Evolutionary conservation across 2,329 filamentous ascomycete genomes (phyloP).

Genomic region (Penicillium verrucosum): DNA sequence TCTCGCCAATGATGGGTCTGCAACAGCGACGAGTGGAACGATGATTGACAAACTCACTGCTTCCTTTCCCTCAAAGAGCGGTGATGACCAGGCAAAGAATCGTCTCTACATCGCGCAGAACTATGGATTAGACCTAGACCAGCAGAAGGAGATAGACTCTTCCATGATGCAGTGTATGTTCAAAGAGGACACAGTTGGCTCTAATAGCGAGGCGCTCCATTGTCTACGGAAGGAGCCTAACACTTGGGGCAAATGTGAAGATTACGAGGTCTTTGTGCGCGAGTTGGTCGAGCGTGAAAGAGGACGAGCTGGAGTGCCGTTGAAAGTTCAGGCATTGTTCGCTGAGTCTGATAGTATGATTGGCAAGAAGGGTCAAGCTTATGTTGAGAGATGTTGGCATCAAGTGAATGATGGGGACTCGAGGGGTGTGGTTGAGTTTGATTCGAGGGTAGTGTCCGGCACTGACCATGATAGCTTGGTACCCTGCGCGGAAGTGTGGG

Average conservation of each 20-base stretch:
- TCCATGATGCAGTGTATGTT: conserved; percentile 18
- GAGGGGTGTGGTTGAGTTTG: conserved; percentile 34
- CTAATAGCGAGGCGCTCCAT: conserved; percentile 39
- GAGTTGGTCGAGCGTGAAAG: conserved; percentile 14
- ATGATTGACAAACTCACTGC: not conserved
- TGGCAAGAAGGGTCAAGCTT: conserved; percentile 41
- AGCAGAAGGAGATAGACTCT: conserved; percentile 16
- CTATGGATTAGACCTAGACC: conserved; percentile 18
- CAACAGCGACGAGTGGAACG: conserved; percentile 21
- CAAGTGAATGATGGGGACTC: conserved; percentile 19
- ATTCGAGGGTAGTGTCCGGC: conserved; percentile 25
- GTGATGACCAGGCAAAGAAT: conserved; percentile 11
- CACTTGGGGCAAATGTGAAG: conserved; percentile 35
- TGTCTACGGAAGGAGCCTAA: conserved; percentile 35
- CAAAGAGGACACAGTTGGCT: conserved; percentile 34
- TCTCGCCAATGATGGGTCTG: conserved; percentile 19
- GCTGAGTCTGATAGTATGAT: conserved; percentile 44
- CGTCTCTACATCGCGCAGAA: conserved; percentile 16
- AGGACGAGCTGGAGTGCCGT: not conserved
- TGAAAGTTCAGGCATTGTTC: conserved; percentile 36
- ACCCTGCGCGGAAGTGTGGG: conserved; percentile 18
- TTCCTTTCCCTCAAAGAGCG: conserved; percentile 8
- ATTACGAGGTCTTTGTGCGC: conserved; percentile 31
- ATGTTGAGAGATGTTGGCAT: conserved; percentile 45
- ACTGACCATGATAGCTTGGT: conserved; percentile 42